Percentiles rank a stretch among this genome's conserved stretches.
These are phyloP conservation scores for Teratosphaeriaceae sp. DNA, from an alignment of 2,329 filamentous ascomycete genomes.

Conservation along the genomic window DNA sequence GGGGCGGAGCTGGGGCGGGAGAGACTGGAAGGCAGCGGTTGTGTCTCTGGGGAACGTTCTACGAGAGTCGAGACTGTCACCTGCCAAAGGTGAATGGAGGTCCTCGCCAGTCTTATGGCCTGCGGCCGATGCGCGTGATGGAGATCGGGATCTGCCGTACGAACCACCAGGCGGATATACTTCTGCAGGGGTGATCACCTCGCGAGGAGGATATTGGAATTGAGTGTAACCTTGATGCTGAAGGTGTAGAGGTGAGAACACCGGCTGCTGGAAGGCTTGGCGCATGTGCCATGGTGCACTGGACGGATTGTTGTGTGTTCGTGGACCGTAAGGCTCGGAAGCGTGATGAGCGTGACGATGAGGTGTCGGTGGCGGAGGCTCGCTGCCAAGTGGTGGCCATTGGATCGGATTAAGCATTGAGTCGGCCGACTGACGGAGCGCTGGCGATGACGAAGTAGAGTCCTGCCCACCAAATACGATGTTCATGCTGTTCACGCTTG, in stretches of 20 bases:
- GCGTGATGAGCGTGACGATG: constrained; percentile 22
- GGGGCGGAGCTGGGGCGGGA: constrained; percentile 8
- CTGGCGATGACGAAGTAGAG: constrained; percentile 33
- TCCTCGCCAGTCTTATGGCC: constrained; percentile 12
- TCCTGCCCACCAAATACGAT: constrained; percentile 36
- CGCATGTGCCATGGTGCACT: constrained; percentile 12
- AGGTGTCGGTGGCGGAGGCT: background rate
- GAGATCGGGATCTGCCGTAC: constrained; percentile 17
- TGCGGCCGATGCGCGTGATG: constrained; percentile 19
- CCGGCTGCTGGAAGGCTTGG: background rate
- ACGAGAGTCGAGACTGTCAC: constrained; percentile 10
- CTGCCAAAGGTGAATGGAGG: constrained; percentile 16
- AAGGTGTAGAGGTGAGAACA: background rate
- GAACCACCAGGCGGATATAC: constrained; percentile 12
- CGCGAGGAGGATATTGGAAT: constrained; percentile 22
- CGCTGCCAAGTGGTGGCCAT: constrained; percentile 8
- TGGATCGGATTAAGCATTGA: constrained; percentile 15
- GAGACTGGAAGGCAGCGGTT: constrained; percentile 8
- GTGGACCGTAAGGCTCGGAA: constrained; percentile 16
- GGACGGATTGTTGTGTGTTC: constrained; percentile 9
- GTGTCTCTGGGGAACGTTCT: constrained; percentile 9
- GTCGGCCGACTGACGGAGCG: constrained; percentile 20
- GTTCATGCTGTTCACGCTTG: constrained; percentile 20
- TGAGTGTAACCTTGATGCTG: constrained; percentile 14
- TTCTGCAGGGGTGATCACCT: constrained; percentile 16